Conservation (phyloP, 2,329 filamentous ascomycete genomes). For the Gliomastix tumulicola region DNA sequence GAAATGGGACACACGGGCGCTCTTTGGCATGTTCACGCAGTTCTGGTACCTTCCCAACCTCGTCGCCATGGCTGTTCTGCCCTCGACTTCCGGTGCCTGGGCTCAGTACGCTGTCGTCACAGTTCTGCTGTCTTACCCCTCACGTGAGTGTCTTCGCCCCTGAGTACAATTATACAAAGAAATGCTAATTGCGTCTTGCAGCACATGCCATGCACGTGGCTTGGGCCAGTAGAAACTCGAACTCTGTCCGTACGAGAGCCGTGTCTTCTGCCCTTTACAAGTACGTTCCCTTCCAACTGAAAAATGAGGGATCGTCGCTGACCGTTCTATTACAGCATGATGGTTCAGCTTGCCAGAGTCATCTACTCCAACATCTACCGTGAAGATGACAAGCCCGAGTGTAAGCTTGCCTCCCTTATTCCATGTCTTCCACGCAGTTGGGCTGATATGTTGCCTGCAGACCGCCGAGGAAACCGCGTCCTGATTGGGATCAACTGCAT, state of each 20-base stretch:
- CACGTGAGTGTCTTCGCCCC: conserved; percentile 1
- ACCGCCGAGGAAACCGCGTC: conserved; percentile 39
- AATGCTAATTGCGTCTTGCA: no score
- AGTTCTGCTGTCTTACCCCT: conserved; percentile 29
- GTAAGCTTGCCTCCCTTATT: no score
- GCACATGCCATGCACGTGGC: conserved; percentile 33
- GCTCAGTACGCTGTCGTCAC: conserved; percentile 31
- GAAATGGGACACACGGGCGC: conserved; percentile 16
- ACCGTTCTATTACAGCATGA: conserved; percentile 24
- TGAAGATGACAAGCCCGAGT: conserved; percentile 10
- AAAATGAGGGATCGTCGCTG: no score
- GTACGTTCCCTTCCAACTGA: neutral
- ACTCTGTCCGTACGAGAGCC: conserved; percentile 52
- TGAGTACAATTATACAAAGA: no score
- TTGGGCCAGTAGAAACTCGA: conserved; percentile 48
- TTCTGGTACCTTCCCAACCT: conserved; percentile 56
- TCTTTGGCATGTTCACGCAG: conserved; percentile 41
- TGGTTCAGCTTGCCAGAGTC: conserved; percentile 33
- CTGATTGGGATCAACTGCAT: conserved; percentile 39
- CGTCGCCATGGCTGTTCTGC: conserved; percentile 35
- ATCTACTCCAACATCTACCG: conserved; percentile 33
- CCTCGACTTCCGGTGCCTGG: conserved; percentile 28
- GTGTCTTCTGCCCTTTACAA: conserved; percentile 61
- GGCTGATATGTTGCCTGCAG: conserved; percentile 4
- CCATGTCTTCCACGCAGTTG: no score